These are phyloP conservation scores for Physcomitrellopsis africana DNA, from an alignment of 225 moss, liverwort and hornwort genomes.

Conservation along the genomic window DNA sequence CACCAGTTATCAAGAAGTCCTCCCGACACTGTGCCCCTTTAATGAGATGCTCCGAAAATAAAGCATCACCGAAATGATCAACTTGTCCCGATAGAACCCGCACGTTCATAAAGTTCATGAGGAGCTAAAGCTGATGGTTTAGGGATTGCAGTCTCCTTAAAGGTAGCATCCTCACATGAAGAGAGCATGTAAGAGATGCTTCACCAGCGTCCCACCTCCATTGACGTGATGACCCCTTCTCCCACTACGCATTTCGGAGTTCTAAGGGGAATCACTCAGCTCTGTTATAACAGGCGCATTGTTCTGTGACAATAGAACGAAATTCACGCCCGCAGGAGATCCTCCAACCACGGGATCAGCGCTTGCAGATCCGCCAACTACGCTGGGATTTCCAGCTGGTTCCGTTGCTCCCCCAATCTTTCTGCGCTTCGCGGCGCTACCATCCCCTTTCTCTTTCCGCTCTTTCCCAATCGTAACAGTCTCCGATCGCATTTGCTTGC, in stretches of 20 bases:
- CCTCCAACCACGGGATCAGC: slow-evolving; percentile 49
- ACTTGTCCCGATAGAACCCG: slow-evolving; percentile 26
- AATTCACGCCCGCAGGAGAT: slow-evolving; percentile 63
- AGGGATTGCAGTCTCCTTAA: slow-evolving; percentile 24
- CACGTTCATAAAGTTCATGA: slow-evolving; percentile 23
- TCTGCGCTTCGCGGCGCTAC: slow-evolving; percentile 52
- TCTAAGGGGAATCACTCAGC: slow-evolving; percentile 60
- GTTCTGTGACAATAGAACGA: slow-evolving; percentile 49
- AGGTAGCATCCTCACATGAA: slow-evolving; percentile 20
- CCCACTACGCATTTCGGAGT: not conserved
- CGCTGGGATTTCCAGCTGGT: slow-evolving; percentile 31
- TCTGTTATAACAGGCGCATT: slow-evolving; percentile 52
- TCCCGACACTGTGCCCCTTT: not conserved
- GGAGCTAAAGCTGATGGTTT: slow-evolving; percentile 13
- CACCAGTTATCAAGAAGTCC: slow-evolving; percentile 18
- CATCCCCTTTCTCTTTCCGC: slow-evolving; percentile 57
- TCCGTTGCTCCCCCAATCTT: slow-evolving; percentile 44
- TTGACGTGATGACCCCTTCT: slow-evolving; percentile 21
- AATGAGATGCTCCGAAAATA: too few species aligned
- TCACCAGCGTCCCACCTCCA: not conserved
- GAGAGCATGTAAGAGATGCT: not conserved
- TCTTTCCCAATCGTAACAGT: slow-evolving; percentile 70
- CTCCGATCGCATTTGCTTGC: slow-evolving; percentile 69
- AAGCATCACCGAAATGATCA: slow-evolving; percentile 14
- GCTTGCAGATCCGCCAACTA: slow-evolving; percentile 31